Evolutionary conservation across 805 yeast genomes (phyloP).

Genomic region (Yarrowia porcina): DNA sequence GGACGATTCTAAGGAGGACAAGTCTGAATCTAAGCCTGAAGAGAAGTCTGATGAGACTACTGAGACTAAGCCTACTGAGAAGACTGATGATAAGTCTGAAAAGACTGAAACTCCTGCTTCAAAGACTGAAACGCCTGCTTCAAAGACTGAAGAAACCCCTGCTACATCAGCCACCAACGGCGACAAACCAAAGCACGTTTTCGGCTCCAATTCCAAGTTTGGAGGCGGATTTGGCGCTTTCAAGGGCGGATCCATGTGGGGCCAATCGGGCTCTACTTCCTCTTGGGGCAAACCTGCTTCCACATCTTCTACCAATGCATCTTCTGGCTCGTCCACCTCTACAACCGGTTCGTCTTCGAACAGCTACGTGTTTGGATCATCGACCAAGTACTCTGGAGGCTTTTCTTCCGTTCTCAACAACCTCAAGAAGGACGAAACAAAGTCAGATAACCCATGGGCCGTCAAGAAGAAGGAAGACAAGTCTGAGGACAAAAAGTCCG

Average conservation of each 20-base stretch:
- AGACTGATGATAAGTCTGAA: background rate
- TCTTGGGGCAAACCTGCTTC: background rate
- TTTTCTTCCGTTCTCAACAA: conserved; percentile 5
- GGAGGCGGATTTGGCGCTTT: conserved; percentile 32
- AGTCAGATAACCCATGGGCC: conserved; percentile 47
- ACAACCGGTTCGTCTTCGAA: background rate
- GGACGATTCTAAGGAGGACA: conserved; percentile 21
- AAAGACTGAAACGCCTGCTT: background rate
- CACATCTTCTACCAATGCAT: background rate
- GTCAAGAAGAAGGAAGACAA: conserved; percentile 29
- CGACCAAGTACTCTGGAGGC: conserved; percentile 23
- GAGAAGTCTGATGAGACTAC: conserved; percentile 8
- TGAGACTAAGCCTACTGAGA: background rate
- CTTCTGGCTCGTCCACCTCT: background rate
- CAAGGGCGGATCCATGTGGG: conserved; percentile 27
- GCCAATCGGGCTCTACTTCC: background rate
- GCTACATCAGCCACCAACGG: background rate
- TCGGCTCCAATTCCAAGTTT: conserved; percentile 36
- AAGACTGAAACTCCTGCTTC: background rate
- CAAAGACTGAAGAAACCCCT: background rate
- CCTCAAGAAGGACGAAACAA: conserved; percentile 40
- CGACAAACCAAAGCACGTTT: conserved; percentile 32
- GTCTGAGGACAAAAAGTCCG: conserved; percentile 27
- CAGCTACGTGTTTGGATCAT: conserved; percentile 14
- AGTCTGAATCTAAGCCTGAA: conserved; percentile 26